Conservation (phyloP, 2,329 filamentous ascomycete genomes). For the Calycina herbarum region DNA sequence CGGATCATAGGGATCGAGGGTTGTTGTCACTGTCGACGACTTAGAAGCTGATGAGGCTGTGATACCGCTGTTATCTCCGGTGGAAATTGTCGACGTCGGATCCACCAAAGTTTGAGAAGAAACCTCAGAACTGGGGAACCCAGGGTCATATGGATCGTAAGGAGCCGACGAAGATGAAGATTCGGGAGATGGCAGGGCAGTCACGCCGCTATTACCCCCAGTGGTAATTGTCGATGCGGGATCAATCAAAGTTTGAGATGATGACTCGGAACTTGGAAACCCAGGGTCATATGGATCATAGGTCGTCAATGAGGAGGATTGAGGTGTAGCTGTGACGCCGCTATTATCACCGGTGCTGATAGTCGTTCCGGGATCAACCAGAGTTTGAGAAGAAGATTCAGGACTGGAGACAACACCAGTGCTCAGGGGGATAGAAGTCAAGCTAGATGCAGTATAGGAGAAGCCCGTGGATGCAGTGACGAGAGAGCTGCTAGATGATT, state of each 20-base stretch:
- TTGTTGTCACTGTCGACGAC: not conserved
- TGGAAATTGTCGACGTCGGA: not conserved
- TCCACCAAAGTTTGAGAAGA: not conserved
- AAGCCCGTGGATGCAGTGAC: conserved; percentile 1
- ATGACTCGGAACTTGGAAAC: not conserved
- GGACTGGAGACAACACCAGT: not conserved
- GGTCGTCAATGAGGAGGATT: not conserved
- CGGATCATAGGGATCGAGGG: not conserved
- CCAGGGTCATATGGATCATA: not conserved
- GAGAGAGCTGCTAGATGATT: not conserved
- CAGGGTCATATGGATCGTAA: conserved; percentile 3
- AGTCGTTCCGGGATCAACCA: conserved; percentile 8
- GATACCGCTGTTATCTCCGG: conserved; percentile 1
- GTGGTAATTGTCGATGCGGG: conserved; percentile 1
- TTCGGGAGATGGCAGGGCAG: not conserved
- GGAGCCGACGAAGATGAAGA: not conserved
- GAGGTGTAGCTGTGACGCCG: not conserved
- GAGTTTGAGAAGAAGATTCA: conserved; percentile 1
- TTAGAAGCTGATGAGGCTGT: not conserved
- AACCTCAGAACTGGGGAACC: not conserved
- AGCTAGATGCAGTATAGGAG: not conserved
- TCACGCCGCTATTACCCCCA: conserved; percentile 2
- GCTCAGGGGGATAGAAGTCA: not conserved
- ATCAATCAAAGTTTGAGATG: conserved; percentile 8
- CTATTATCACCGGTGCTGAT: not conserved